Percentiles rank a stretch among this genome's conserved stretches.
phyloP scores from a whole-genome alignment of 805 yeast genomes.

The Wickerhamomyces sydowiorum region DNA sequence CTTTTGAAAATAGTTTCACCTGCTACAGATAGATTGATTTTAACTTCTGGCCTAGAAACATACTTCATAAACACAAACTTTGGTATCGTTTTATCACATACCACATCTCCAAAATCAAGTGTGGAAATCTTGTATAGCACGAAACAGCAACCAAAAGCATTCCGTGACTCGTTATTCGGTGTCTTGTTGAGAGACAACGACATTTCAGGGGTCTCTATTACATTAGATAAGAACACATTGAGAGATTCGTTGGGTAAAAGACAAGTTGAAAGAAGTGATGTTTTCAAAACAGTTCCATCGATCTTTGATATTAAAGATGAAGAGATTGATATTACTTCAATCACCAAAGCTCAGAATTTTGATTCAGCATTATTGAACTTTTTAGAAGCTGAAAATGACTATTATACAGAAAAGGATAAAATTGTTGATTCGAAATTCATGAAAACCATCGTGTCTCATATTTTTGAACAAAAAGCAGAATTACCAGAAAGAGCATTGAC shows the following conservation, averaged over 20 bases:
- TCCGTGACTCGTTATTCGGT: constrained; percentile 9
- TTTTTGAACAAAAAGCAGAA: constrained; percentile 24
- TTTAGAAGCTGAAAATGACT: constrained; percentile 33
- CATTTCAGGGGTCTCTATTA: constrained; percentile 31
- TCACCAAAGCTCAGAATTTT: constrained; percentile 24
- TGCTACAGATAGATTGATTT: constrained; percentile 19
- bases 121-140: constrained; percentile 10
- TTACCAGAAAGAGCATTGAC: constrained; percentile 47
- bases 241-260: constrained; percentile 69
- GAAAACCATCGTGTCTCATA: constrained; percentile 35
- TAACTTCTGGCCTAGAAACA: constrained; percentile 20
- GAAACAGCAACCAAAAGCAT: constrained; percentile 4
- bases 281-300: constrained; percentile 18
- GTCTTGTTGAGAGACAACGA: constrained; percentile 15
- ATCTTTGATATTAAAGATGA: constrained; percentile 20
- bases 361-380: constrained; percentile 26
- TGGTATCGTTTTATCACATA: constrained; percentile 17
- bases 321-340: constrained; percentile 10
- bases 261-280: constrained; percentile 15
- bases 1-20: constrained; percentile 18
- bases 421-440: constrained; percentile 57
- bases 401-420: constrained; percentile 61
- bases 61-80: constrained; percentile 33
- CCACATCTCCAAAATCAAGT: constrained; percentile 11
- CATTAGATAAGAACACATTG: constrained; percentile 63